Evolutionary conservation across 2,329 filamentous ascomycete genomes (phyloP).

Genomic region (Thielaviopsis ethacetica): DNA sequence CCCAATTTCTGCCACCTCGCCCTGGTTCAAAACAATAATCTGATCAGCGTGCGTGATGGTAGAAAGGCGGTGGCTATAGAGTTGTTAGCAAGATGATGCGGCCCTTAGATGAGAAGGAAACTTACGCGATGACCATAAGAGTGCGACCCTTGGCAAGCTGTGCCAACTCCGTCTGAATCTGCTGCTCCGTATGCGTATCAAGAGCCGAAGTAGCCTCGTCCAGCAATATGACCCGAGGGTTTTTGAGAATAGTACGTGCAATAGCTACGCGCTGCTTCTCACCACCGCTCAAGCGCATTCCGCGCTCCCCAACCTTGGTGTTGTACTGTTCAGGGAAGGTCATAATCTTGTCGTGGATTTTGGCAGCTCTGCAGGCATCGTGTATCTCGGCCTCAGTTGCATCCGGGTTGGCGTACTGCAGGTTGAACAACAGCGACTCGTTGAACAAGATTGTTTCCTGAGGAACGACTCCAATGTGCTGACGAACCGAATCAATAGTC

Average conservation of each 20-base stretch:
- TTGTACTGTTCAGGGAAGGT: slow-evolving; percentile 76
- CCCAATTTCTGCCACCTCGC: slow-evolving; percentile 61
- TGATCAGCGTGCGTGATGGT: slow-evolving; percentile 77
- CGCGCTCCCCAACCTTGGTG: slow-evolving; percentile 82
- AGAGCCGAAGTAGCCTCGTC: slow-evolving; percentile 87
- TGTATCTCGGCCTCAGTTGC: slow-evolving; percentile 71
- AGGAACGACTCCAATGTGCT: slow-evolving; percentile 86
- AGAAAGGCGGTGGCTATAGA: slow-evolving; percentile 54
- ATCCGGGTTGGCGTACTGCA: slow-evolving; percentile 71
- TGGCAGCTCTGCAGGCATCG: slow-evolving; percentile 68
- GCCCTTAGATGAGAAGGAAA: slow-evolving; percentile 13
- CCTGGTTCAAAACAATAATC: slow-evolving; percentile 62
- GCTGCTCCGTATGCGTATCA: slow-evolving; percentile 82
- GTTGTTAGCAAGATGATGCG: slow-evolving; percentile 13
- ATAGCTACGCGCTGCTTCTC: slow-evolving; percentile 92
- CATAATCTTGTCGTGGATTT: slow-evolving; percentile 84
- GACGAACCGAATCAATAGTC: slow-evolving; percentile 84
- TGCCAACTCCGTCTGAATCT: slow-evolving; percentile 75
- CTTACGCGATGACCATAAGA: slow-evolving; percentile 84
- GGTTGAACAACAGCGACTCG: slow-evolving; percentile 86
- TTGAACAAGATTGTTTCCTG: slow-evolving; percentile 95
- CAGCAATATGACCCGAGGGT: slow-evolving; percentile 79
- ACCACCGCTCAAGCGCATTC: slow-evolving; percentile 70
- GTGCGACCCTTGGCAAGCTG: slow-evolving; percentile 74
- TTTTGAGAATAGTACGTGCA: slow-evolving; percentile 80